phyloP scores from a whole-genome alignment of 2,329 filamentous ascomycete species.

The Colletotrichum destructivum region DNA sequence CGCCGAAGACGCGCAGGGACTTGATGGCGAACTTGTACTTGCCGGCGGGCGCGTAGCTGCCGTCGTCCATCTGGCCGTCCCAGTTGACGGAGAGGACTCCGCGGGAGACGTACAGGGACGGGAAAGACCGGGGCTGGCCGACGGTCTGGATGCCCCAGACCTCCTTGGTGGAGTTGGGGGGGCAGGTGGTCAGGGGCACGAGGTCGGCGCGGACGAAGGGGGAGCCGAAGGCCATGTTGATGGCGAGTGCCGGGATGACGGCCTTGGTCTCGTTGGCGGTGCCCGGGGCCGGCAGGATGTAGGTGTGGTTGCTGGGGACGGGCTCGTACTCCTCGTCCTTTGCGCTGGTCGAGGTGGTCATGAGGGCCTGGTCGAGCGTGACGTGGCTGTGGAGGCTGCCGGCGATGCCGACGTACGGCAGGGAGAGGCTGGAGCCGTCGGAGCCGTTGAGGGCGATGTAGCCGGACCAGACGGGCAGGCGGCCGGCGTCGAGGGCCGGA shows the following conservation, averaged over 20 bases:
- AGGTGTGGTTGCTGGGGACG: slow-evolving; percentile 55
- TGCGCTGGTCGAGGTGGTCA: slow-evolving; percentile 54
- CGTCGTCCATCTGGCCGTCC: slow-evolving; percentile 64
- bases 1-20: slow-evolving; percentile 67
- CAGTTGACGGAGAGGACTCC: slow-evolving; percentile 52
- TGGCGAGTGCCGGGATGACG: slow-evolving; percentile 57
- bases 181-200: slow-evolving; percentile 54
- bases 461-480: slow-evolving; percentile 60
- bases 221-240: slow-evolving; percentile 62
- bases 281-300: slow-evolving; percentile 59
- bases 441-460: slow-evolving; percentile 59
- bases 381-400: slow-evolving; percentile 54
- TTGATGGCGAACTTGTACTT: slow-evolving; percentile 65
- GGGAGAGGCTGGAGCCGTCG: slow-evolving; percentile 54
- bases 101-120: slow-evolving; percentile 52
- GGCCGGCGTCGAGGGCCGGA: slow-evolving; percentile 54
- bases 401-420: slow-evolving; percentile 59
- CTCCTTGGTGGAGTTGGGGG: slow-evolving; percentile 49
- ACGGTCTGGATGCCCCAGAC: slow-evolving; percentile 57
- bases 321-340: slow-evolving; percentile 41
- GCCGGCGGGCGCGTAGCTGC: slow-evolving; percentile 64
- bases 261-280: slow-evolving; percentile 50
- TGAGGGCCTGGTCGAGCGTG: slow-evolving; percentile 54
- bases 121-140: slow-evolving; percentile 61
- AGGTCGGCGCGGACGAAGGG: slow-evolving; percentile 60